These are phyloP conservation scores for Corchorus olitorius DNA, from an alignment of 345 rosid species.

Conservation along the genomic window DNA sequence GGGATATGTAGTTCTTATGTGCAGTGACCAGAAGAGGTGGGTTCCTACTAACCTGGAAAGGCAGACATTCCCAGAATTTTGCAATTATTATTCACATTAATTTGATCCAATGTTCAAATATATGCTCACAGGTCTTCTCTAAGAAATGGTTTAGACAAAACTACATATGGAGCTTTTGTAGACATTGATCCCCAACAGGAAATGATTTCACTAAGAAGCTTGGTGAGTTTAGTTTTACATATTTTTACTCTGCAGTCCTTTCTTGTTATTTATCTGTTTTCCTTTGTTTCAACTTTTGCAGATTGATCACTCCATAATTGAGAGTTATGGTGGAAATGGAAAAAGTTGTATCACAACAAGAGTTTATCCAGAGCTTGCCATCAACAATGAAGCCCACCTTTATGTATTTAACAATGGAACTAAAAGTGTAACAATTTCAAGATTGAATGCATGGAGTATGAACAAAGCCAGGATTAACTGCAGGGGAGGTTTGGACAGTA, in stretches of 20 bases:
- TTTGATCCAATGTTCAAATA: conserved; percentile 14
- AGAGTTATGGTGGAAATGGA: conserved; percentile 32
- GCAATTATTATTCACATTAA: neutral
- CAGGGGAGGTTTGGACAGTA: conserved; percentile 6
- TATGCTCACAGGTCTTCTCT: conserved; percentile 48
- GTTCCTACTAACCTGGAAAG: neutral
- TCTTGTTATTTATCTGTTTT: neutral
- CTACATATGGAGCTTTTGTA: conserved; percentile 42
- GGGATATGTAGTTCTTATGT: conserved; percentile 50
- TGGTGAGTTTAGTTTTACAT: conserved; percentile 39
- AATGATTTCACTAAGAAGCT: conserved; percentile 55
- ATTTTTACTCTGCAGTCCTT: neutral
- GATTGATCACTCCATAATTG: conserved; percentile 36
- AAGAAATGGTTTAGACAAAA: conserved; percentile 31
- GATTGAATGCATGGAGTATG: conserved; percentile 34
- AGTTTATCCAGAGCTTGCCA: conserved; percentile 30
- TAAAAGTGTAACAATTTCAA: conserved; percentile 10
- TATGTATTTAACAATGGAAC: conserved; percentile 28
- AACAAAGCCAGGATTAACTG: conserved; percentile 23
- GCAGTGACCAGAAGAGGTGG: conserved; percentile 62
- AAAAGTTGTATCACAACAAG: conserved; percentile 28
- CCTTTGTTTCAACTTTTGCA: neutral
- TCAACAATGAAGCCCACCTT: conserved; percentile 8
- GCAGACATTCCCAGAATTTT: neutral
- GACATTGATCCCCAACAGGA: conserved; percentile 45